Percentiles rank a stretch among this genome's conserved stretches.
Conservation (phyloP, 345 rosid genomes). For the Salix arbutifolia region DNA sequence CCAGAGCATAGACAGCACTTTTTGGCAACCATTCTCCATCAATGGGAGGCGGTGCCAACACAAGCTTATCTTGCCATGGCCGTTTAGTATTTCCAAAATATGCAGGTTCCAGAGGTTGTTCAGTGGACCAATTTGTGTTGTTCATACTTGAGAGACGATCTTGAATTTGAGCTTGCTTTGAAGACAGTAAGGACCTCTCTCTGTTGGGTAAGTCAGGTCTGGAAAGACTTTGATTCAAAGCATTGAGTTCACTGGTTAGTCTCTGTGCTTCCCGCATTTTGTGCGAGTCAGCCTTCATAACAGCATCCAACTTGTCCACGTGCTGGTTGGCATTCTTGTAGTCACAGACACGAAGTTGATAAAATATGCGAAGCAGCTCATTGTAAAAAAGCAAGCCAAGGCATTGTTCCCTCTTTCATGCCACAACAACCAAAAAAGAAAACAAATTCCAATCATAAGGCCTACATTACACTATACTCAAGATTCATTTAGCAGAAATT, state of each 20-base stretch:
- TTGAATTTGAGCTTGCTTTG: constrained; percentile 51
- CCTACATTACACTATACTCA: not conserved
- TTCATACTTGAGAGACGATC: constrained; percentile 41
- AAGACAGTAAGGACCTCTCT: constrained; percentile 57
- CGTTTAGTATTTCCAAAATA: constrained; percentile 54
- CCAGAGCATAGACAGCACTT: constrained; percentile 79
- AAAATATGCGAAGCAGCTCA: constrained; percentile 86
- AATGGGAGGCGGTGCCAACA: constrained; percentile 80
- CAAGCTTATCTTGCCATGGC: constrained; percentile 60
- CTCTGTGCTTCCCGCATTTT: constrained; percentile 45
- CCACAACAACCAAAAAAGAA: constrained; percentile 3
- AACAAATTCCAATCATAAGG: not conserved
- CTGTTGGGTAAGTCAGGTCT: constrained; percentile 54
- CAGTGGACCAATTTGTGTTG: constrained; percentile 26
- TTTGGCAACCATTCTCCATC: constrained; percentile 97
- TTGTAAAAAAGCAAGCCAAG: constrained; percentile 84
- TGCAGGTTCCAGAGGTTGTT: constrained; percentile 52
- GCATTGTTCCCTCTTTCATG: constrained; percentile 51
- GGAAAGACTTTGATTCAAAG: constrained; percentile 66
- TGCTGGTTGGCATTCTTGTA: constrained; percentile 87
- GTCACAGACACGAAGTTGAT: constrained; percentile 74
- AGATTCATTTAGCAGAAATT: not conserved
- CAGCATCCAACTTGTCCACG: constrained; percentile 80
- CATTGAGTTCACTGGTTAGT: constrained; percentile 54
- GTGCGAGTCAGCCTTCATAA: constrained; percentile 70